A percentile compares a stretch with the other conserved stretches of the same genome.
phyloP scores from a whole-genome alignment of 192 early-diverging fungal species.

The Backusella circina region DNA sequence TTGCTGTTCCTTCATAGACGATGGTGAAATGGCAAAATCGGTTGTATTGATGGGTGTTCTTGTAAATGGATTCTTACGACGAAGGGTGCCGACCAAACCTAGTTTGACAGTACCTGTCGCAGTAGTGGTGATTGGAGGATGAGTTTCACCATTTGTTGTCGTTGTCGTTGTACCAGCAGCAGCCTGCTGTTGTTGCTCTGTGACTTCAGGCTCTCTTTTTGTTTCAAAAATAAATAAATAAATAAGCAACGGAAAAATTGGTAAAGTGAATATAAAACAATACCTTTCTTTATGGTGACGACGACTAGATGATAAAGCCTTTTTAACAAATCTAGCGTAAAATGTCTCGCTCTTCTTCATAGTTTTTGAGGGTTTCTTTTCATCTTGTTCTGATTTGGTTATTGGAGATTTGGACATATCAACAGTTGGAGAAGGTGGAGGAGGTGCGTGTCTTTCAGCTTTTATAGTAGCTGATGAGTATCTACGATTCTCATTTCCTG shows the following conservation, averaged over 20 bases:
- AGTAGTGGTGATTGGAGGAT: not conserved
- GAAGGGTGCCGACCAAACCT: slow-evolving; percentile 19
- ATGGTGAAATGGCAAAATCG: slow-evolving; percentile 8
- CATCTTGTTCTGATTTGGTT: not conserved
- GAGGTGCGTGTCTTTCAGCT: not conserved
- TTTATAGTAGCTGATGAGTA: slow-evolving; percentile 11
- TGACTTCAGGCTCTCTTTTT: not conserved
- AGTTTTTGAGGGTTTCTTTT: not conserved
- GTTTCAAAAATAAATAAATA: not conserved
- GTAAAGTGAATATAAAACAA: not conserved
- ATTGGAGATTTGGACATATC: slow-evolving; percentile 6
- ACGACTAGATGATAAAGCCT: slow-evolving; percentile 12
- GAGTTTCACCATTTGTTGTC: not conserved
- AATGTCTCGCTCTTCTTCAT: slow-evolving; percentile 30
- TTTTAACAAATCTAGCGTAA: slow-evolving; percentile 21
- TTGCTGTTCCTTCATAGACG: not conserved
- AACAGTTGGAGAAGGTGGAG: not conserved
- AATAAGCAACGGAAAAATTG: not conserved
- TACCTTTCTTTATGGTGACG: slow-evolving; percentile 10
- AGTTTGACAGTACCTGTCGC: not conserved
- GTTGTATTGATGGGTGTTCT: slow-evolving; percentile 1
- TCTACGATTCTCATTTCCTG: not conserved
- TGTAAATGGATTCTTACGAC: slow-evolving; percentile 30
- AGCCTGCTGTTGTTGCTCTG: not conserved
- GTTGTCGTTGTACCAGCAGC: not conserved